Conservation (phyloP, 805 yeast species). For the Blastobotrys robertii region DNA sequence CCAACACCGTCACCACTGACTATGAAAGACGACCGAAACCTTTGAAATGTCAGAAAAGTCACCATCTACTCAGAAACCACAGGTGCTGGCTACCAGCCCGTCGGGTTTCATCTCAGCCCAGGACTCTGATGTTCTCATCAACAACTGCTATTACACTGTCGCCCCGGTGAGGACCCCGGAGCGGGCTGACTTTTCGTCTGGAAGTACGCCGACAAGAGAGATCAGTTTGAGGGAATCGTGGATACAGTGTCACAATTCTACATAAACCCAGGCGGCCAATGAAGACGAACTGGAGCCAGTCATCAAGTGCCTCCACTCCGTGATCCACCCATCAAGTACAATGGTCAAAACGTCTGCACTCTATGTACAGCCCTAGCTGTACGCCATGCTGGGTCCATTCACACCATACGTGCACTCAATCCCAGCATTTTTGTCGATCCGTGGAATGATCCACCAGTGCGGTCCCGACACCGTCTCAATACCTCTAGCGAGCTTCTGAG, state of each 20-base stretch:
- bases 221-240: conserved; percentile 33
- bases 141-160: conserved; percentile 32
- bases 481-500: conserved; percentile 27
- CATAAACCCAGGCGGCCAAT: conserved; percentile 29
- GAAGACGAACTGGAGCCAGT: conserved; percentile 40
- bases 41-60: too few species aligned
- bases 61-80: too few species aligned
- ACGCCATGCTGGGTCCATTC: conserved; percentile 35
- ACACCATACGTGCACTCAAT: conserved; percentile 14
- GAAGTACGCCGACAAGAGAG: conserved; percentile 10
- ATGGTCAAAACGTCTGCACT: conserved; percentile 31
- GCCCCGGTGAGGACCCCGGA: conserved; percentile 36
- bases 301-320: conserved; percentile 36
- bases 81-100: conserved; percentile 39
- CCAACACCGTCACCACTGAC: too few species aligned
- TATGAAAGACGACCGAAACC: too few species aligned
- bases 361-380: conserved; percentile 45
- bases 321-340: conserved; percentile 32
- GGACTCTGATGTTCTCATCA: conserved; percentile 32
- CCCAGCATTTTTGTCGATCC: too few species aligned
- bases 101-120: conserved; percentile 44
- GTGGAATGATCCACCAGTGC: conserved; percentile 15
- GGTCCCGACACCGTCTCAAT: conserved; percentile 26
- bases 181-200: conserved; percentile 30
- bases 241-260: conserved; percentile 33